A percentile compares a stretch with the other conserved stretches of the same genome.
Evolutionary conservation across 768 basidiomycete species (phyloP).

Genomic region (Auriscalpium vulgare): DNA sequence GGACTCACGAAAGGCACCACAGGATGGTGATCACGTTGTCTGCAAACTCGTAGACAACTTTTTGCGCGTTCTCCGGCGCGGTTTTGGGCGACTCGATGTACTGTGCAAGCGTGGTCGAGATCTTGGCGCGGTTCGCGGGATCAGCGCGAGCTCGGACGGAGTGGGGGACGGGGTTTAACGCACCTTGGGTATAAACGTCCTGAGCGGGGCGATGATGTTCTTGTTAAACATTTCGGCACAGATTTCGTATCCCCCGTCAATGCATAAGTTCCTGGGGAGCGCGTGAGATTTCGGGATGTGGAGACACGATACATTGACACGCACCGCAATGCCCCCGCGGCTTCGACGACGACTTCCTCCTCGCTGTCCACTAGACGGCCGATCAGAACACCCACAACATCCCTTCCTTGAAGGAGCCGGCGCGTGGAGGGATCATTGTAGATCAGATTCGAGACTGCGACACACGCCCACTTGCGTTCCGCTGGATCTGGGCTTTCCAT

Average conservation of each 20-base stretch:
- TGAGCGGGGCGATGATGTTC: slow-evolving; percentile 74
- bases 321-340: slow-evolving; percentile 80
- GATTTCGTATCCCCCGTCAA: slow-evolving; percentile 93
- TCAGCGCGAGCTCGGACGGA: neutral
- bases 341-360: slow-evolving; percentile 88
- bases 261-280: slow-evolving; percentile 70
- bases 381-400: slow-evolving; percentile 81
- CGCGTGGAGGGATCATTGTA: slow-evolving; percentile 93
- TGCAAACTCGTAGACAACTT: slow-evolving; percentile 77
- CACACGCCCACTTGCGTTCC: slow-evolving; percentile 94
- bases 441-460: slow-evolving; percentile 91
- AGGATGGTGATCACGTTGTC: slow-evolving; percentile 89
- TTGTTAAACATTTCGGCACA: slow-evolving; percentile 98
- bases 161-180: neutral
- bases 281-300: neutral
- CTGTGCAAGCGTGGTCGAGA: slow-evolving; percentile 63
- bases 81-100: slow-evolving; percentile 52
- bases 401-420: slow-evolving; percentile 82
- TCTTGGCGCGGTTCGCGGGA: slow-evolving; percentile 35
- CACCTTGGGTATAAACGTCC: slow-evolving; percentile 74
- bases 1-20: slow-evolving; percentile 90
- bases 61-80: slow-evolving; percentile 63
- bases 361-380: slow-evolving; percentile 82
- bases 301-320: slow-evolving; percentile 18
- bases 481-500: slow-evolving; percentile 67